Base-by-base conservation (phyloP, 1,139 yeast species). In the Barnettozyma hawaiiensis region DNA sequence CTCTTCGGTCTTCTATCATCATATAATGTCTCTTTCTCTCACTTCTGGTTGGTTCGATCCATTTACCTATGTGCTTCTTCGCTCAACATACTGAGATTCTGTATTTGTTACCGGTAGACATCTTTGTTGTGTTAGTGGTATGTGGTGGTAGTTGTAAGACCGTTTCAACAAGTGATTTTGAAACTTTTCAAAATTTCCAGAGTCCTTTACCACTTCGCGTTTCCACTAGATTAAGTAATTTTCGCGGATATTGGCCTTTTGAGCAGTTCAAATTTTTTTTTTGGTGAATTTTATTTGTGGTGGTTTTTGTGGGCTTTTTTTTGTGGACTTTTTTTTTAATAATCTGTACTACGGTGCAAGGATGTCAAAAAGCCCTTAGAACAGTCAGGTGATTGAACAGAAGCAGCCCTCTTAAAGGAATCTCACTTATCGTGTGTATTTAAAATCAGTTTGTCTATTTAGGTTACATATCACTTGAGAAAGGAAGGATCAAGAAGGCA, bases 21-120 rank as follows among this genome's bases (percentile, higher is more conserved):
- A n/a, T 26, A 8, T n/a, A n/a, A n/a, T 6, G 6, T 26, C 29
- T n/a, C 4, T 9, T 23, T 9, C 10, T 8, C 10, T 12, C 4
- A 4, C 14, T 26, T 10, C 16, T 26, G 29, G 29, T 14, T 26
- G 16, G 7, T 14, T 26, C n/a, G n/a, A n/a, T n/a, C n/a, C 29
- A 26, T 26, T 16, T 26, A n/a, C 20, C 12, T 34, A 4, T 15
- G 22, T 15, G 15, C 21, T 6, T 22, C 3, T 5, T 34, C 5
- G 14, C 16, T 29, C 16, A 60, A 83, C 95, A 74, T 85, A 85
- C 95, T 75, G 97, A 87, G 90, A 90, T 86, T 81, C 96, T 89
- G 86, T 85, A 92, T 81, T 92, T 92, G 85, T 90, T 92, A 81
- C 98, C 98, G 76, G 96, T 87, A 80, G 87, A 81, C 87, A 81